These are phyloP conservation scores for Schwanniomyces pseudopolymorphus DNA, from an alignment of 805 yeast genomes.

Conservation along the genomic window DNA sequence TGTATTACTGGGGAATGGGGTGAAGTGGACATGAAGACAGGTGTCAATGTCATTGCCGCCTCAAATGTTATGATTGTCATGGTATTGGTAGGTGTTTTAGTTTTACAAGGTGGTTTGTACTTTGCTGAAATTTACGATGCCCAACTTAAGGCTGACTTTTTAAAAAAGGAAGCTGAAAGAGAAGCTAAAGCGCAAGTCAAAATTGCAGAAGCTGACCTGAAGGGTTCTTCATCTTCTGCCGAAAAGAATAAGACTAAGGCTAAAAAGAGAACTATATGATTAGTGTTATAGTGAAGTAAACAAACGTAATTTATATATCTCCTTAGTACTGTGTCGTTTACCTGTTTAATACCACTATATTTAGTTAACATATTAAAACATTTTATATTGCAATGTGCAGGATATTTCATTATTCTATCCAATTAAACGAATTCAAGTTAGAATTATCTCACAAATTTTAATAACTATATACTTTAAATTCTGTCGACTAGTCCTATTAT, in stretches of 20 bases:
- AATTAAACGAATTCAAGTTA: constrained; percentile 9
- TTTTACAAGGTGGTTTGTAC: constrained; percentile 85
- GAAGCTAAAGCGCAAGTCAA: constrained; percentile 13
- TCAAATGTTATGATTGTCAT: constrained; percentile 74
- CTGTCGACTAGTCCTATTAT: background rate
- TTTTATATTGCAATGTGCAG: constrained; percentile 2
- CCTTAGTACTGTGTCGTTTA: background rate
- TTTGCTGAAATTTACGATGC: constrained; percentile 70
- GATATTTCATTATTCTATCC: constrained; percentile 2
- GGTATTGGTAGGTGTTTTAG: constrained; percentile 72
- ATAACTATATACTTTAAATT: background rate
- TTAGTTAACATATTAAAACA: background rate
- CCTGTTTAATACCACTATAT: background rate
- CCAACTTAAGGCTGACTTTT: constrained; percentile 32
- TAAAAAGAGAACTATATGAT: constrained; percentile 10
- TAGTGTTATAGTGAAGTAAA: background rate
- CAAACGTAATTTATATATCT: background rate
- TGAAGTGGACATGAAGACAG: constrained; percentile 83
- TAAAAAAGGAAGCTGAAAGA: constrained; percentile 23
- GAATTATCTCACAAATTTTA: constrained; percentile 3
- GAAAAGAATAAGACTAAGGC: constrained; percentile 12
- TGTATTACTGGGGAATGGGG: constrained; percentile 83
- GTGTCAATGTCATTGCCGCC: constrained; percentile 90
- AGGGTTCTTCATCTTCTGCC: constrained; percentile 7
- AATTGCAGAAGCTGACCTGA: constrained; percentile 5